Evolutionary conservation across 1,284 basidiomycete genomes (phyloP), one percentile per base, ranked within the genome.

Genomic region (Boletus semigastroideus): DNA sequence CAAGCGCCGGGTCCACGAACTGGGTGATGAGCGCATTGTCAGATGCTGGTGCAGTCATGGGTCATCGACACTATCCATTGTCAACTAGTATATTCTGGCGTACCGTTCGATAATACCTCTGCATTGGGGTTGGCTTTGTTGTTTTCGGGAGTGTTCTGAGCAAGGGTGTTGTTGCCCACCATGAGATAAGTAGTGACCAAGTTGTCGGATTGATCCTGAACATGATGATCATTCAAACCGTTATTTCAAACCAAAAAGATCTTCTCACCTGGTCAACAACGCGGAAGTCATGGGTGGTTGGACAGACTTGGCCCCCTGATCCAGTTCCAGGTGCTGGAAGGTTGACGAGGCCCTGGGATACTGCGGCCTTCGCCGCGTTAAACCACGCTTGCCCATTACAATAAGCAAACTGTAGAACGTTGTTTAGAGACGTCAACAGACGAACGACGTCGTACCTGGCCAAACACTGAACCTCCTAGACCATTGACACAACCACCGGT

Each of bases 181-280:
- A 63, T 46, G 27, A 67, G 62, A 52, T 63, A 63, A 17, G 65
- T 65, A 6, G 62, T 65, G 19, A 65, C 22, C 5, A 67, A 52
- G 11, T 63, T 63, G 28, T 67, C 62, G 16, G 62, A 63, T 62
- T 63, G 62, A 50, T 63, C 62, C 65, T 67, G 34, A 33, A 37
- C 12, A 25, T 34, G 19, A 13, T 1, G 9, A 28, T 57, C 42
- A 34, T 11, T 25, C 10, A n/a, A 41, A 33, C 5, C 10, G 22
- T 20, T 36, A 5, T 11, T n/a, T 30, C 27, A 13, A 36, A 12
- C 13, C 22, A 22, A 43, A 46, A 25, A 12, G 13, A 27, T 9
- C 17, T 8, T 10, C 50, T 42, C 25, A 22, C 62, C 52, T 65
- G 65, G 37, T 63, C 62, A 33, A 63, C 65, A 4, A 63, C 40